Percentiles rank a stretch among this genome's conserved stretches.
Conservation (phyloP, 2,329 filamentous ascomycete species). For the Lizonia empirigonia region DNA sequence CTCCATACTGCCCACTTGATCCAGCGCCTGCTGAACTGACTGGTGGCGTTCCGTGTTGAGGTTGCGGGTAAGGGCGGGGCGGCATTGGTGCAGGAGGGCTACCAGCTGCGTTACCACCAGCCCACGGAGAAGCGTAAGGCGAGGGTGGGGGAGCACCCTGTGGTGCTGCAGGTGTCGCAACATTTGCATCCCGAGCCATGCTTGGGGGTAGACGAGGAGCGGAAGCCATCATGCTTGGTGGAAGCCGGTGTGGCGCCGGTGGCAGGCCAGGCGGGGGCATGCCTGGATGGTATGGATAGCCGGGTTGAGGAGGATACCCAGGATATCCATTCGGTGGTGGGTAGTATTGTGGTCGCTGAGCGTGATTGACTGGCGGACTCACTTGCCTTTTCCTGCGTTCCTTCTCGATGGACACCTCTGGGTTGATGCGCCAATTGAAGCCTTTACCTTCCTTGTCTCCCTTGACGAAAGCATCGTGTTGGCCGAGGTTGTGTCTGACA, state of each 20-base stretch:
- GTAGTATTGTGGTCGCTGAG: slow-evolving; percentile 41
- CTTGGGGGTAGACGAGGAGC: slow-evolving; percentile 46
- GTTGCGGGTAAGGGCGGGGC: slow-evolving; percentile 39
- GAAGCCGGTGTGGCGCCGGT: slow-evolving; percentile 36
- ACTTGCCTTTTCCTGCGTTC: slow-evolving; percentile 59
- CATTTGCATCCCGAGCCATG: slow-evolving; percentile 39
- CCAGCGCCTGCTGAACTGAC: slow-evolving; percentile 25
- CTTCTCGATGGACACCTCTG: slow-evolving; percentile 64
- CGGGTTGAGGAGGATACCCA: slow-evolving; percentile 34
- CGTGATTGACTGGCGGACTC: slow-evolving; percentile 49
- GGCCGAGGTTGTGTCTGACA: slow-evolving; percentile 67
- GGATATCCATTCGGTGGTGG: slow-evolving; percentile 39
- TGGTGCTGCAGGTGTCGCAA: slow-evolving; percentile 31
- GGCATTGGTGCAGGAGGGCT: slow-evolving; percentile 33
- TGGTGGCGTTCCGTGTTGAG: slow-evolving; percentile 35
- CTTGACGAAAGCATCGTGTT: slow-evolving; percentile 65
- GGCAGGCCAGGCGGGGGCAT: slow-evolving; percentile 41
- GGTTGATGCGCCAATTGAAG: slow-evolving; percentile 66
- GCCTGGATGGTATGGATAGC: slow-evolving; percentile 37
- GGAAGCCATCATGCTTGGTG: slow-evolving; percentile 32
- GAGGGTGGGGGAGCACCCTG: slow-evolving; percentile 37
- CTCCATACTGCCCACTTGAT: slow-evolving; percentile 42
- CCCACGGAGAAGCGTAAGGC: slow-evolving; percentile 47
- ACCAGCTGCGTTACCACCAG: slow-evolving; percentile 37
- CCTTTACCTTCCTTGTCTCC: slow-evolving; percentile 67